Percentiles rank a stretch among this genome's conserved stretches.
phyloP scores from a whole-genome alignment of 495 filamentous ascomycete species.

The Neurospora pannonica region DNA sequence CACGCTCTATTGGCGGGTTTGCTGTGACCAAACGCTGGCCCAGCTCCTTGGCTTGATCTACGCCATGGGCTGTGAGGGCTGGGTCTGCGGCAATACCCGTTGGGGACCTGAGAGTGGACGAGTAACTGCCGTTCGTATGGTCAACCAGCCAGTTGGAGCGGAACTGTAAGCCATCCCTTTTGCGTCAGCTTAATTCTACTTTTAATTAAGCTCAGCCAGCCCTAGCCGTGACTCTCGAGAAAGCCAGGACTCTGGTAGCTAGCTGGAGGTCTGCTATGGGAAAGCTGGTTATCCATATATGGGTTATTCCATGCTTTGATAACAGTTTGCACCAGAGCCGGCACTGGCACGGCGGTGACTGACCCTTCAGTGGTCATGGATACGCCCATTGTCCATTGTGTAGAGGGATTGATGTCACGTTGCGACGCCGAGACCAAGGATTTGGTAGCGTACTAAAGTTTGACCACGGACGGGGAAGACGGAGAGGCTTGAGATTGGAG shows the following conservation, averaged over 20 bases:
- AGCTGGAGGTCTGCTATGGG: background rate
- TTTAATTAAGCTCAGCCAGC: background rate
- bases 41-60: constrained; percentile 73
- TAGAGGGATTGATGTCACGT: background rate
- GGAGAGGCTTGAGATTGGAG: background rate
- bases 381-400: background rate
- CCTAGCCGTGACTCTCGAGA: background rate
- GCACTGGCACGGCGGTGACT: background rate
- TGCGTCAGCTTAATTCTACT: background rate
- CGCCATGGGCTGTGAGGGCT: constrained; percentile 76
- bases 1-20: constrained; percentile 56
- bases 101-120: constrained; percentile 57
- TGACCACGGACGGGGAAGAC: background rate
- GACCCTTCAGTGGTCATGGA: background rate
- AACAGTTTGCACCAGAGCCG: background rate
- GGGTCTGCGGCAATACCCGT: constrained; percentile 82
- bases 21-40: constrained; percentile 50
- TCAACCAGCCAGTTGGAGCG: constrained; percentile 84
- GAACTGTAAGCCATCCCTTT: constrained; percentile 45
- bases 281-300: background rate
- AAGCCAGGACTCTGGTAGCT: background rate
- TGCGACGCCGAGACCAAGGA: background rate
- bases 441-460: background rate
- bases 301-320: background rate
- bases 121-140: constrained; percentile 64